A percentile compares a stretch with the other conserved stretches of the same genome.
These are phyloP conservation scores for Zanthoxylum bungeanum DNA, from an alignment of 345 rosid species.

Conservation along the genomic window DNA sequence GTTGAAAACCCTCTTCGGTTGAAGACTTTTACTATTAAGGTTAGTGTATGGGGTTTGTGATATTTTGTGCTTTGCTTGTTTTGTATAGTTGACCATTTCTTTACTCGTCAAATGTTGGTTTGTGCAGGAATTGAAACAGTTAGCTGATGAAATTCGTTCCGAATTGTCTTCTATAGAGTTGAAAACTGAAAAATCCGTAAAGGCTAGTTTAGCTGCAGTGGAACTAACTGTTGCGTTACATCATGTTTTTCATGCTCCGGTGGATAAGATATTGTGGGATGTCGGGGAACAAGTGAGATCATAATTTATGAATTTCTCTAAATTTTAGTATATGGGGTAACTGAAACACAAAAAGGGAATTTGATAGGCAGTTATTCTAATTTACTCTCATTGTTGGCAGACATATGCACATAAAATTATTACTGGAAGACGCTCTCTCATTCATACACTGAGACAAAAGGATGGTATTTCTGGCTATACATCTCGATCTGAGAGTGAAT, in stretches of 20 bases:
- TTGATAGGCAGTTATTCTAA: not conserved
- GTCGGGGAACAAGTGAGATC: conserved; percentile 70
- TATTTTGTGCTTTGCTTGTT: conserved; percentile 2
- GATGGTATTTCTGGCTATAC: conserved; percentile 63
- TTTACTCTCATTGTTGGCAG: conserved; percentile 38
- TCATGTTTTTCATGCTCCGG: conserved; percentile 80
- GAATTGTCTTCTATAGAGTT: conserved; percentile 51
- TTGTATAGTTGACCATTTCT: not conserved
- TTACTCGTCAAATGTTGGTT: conserved; percentile 10
- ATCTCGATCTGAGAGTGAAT: conserved; percentile 67
- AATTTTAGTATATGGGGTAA: not conserved
- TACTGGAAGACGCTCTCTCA: conserved; percentile 71
- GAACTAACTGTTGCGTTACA: conserved; percentile 87
- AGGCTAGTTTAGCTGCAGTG: conserved; percentile 65
- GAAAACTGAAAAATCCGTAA: conserved; percentile 46
- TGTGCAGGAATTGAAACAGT: conserved; percentile 68
- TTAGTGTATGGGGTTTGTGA: conserved; percentile 23
- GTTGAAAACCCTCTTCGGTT: conserved; percentile 76
- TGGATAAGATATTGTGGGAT: conserved; percentile 91
- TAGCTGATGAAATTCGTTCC: conserved; percentile 66
- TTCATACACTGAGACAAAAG: conserved; percentile 56
- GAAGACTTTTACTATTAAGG: conserved; percentile 71
- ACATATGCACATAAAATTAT: conserved; percentile 85
- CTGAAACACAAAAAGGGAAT: not conserved
- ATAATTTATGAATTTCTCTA: conserved; percentile 1